Evolutionary conservation across 2,329 filamentous ascomycete genomes (phyloP).

Genomic region (Bertia moriformis): DNA sequence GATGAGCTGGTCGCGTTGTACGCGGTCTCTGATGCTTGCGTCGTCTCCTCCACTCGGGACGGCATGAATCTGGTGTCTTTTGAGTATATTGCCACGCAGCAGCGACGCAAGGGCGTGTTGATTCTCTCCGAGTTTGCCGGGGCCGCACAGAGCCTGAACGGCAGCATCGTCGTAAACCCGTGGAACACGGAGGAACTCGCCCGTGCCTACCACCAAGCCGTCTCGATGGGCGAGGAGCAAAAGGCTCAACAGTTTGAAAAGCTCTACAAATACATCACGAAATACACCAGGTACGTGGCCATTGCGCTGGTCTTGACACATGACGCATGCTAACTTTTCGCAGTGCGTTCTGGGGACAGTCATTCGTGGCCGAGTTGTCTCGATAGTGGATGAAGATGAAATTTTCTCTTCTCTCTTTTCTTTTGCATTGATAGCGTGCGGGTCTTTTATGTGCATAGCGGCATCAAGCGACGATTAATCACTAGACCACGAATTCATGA

Average conservation of each 20-base stretch:
- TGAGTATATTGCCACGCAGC: slow-evolving; percentile 91
- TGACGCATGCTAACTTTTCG: neutral
- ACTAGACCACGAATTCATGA: no score
- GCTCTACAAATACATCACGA: slow-evolving; percentile 86
- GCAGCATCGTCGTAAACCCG: slow-evolving; percentile 86
- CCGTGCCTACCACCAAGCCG: slow-evolving; percentile 85
- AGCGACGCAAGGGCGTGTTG: slow-evolving; percentile 79
- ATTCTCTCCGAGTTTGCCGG: slow-evolving; percentile 94
- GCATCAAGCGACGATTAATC: no score
- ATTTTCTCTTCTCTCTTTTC: neutral
- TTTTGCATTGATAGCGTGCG: neutral
- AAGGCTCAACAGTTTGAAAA: slow-evolving; percentile 78
- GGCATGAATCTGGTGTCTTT: slow-evolving; percentile 98
- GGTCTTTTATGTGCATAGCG: neutral
- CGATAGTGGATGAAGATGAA: neutral
- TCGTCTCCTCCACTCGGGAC: slow-evolving; percentile 85
- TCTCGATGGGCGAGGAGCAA: slow-evolving; percentile 90
- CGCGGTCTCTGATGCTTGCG: slow-evolving; percentile 81
- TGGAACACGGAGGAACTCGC: slow-evolving; percentile 97
- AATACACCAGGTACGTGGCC: slow-evolving; percentile 60
- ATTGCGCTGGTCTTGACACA: neutral
- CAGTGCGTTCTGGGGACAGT: neutral
- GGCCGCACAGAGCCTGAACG: slow-evolving; percentile 78
- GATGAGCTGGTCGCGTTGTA: slow-evolving; percentile 91
- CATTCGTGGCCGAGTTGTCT: neutral